Base-by-base conservation (phyloP, 2,329 filamentous ascomycete species). In the Colletotrichum chrysophilum region DNA sequence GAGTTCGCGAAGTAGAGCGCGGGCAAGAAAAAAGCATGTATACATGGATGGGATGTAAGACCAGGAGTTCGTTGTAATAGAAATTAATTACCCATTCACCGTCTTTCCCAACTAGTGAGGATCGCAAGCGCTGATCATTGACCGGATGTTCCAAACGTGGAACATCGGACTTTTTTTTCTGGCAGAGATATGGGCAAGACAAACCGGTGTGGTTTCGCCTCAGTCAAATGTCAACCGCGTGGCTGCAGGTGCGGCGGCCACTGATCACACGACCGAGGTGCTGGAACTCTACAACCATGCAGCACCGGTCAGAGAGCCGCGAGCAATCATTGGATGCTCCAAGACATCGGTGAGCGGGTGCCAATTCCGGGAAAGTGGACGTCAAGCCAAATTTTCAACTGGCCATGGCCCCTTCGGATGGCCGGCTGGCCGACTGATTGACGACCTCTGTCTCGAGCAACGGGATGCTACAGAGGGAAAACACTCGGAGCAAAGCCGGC, bases 271-370 rank as follows among this genome's bases (percentile, higher is more conserved):
- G 65, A 76, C 70, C 74, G 36, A 55, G 32, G 58, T 65, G 74
- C 18, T 75, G 66, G 71, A 74, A 70, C 60, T 66, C 71, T 74
- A 36, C 66, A 68, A 13, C 28, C 38, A 66, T 65, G 34, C 64
- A 62, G 30, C n/a, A 72, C 69, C 72, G 73, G 73, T 75, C 62
- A 75, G 58, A 38, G 26, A 67, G 18, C 28, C n/a, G 56, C 38
- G 36, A 8, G 12, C 21, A 21, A 48, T 73, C 43, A 67, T 64
- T 64, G 43, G 58, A 16, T 48, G 34, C 4, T 24, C 13, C 64
- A 24, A 73, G 73, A 75, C 73, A 68, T 64, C 69, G 73, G 70
- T 75, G 70, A 55, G 70, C 64, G 64, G 14, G n/a, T 68, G 62
- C n/a, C 70, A 58, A 72, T 62, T 43, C 70, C 43, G 32, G 30